Conservation (phyloP, 164 flowering plant species). For the Saururus chinensis region DNA sequence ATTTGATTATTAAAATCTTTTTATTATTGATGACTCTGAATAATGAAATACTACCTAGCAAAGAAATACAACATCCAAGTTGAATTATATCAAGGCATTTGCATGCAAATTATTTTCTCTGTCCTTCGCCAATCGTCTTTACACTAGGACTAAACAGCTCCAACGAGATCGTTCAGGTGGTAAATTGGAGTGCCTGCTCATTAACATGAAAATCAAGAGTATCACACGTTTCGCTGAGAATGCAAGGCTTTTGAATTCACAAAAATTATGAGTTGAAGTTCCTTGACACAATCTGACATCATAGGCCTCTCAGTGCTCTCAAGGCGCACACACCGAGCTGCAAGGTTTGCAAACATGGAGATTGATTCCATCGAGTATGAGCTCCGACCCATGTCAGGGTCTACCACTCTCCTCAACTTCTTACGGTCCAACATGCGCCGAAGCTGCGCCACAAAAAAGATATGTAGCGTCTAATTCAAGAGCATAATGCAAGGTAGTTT, state of each 20-base stretch:
- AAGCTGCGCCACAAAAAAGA: constrained; percentile 38
- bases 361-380: constrained; percentile 74
- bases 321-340: constrained; percentile 79
- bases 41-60: too few relatives aligned
- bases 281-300: constrained; percentile 71
- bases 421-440: constrained; percentile 66
- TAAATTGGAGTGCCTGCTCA: too few relatives aligned
- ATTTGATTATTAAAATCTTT: too few relatives aligned
- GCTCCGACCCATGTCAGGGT: constrained; percentile 60
- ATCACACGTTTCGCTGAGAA: background rate
- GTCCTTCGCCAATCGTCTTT: too few relatives aligned
- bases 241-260: constrained; percentile 51
- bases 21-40: too few relatives aligned
- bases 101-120: too few relatives aligned
- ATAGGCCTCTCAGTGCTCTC: constrained; percentile 81
- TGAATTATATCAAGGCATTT: too few relatives aligned
- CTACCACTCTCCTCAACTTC: constrained; percentile 74
- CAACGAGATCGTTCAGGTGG: background rate
- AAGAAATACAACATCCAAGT: too few relatives aligned
- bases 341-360: constrained; percentile 78
- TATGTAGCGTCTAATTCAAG: background rate
- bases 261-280: constrained; percentile 51
- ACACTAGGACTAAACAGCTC: too few relatives aligned
- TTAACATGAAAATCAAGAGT: background rate
- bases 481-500: background rate